Evolutionary conservation across 2,329 filamentous ascomycete genomes (phyloP).

Genomic region (Arthrobotrys megalospora): DNA sequence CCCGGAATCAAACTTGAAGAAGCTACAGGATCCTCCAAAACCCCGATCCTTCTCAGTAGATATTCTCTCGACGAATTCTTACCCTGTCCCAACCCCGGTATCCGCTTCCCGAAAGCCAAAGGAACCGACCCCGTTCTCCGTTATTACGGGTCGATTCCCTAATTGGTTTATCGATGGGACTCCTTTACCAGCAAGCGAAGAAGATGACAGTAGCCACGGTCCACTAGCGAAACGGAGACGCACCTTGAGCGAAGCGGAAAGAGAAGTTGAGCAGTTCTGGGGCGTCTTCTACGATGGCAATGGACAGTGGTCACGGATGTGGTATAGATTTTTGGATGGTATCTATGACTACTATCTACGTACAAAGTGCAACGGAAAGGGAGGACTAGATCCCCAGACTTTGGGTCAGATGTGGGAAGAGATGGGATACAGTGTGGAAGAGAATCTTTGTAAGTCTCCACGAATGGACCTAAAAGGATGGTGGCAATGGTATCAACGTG

Average conservation of each 20-base stretch:
- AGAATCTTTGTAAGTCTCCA: slow-evolving; percentile 54
- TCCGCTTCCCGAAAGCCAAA: slow-evolving; percentile 34
- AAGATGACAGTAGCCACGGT: slow-evolving; percentile 34
- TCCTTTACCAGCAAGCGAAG: slow-evolving; percentile 26
- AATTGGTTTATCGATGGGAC: slow-evolving; percentile 55
- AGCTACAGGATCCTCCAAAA: slow-evolving; percentile 36
- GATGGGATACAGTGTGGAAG: slow-evolving; percentile 54
- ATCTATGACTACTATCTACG: slow-evolving; percentile 49
- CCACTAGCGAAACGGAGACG: slow-evolving; percentile 48
- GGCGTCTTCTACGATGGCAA: slow-evolving; percentile 45
- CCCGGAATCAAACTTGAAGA: slow-evolving; percentile 3
- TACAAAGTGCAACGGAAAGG: slow-evolving; percentile 43
- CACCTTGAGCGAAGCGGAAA: slow-evolving; percentile 40
- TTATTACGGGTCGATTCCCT: slow-evolving; percentile 41
- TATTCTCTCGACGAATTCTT: slow-evolving; percentile 40
- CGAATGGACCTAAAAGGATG: not conserved
- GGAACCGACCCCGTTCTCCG: slow-evolving; percentile 36
- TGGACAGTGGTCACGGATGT: slow-evolving; percentile 55
- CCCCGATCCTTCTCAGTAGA: slow-evolving; percentile 43
- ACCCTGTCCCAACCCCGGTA: slow-evolving; percentile 49
- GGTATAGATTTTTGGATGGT: slow-evolving; percentile 47
- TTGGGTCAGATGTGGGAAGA: slow-evolving; percentile 59
- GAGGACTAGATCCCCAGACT: slow-evolving; percentile 52
- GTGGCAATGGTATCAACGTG: not conserved
- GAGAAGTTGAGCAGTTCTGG: slow-evolving; percentile 44